Evolutionary conservation across 768 basidiomycete genomes (phyloP).

Genomic region (Tylopilus subfusipes): DNA sequence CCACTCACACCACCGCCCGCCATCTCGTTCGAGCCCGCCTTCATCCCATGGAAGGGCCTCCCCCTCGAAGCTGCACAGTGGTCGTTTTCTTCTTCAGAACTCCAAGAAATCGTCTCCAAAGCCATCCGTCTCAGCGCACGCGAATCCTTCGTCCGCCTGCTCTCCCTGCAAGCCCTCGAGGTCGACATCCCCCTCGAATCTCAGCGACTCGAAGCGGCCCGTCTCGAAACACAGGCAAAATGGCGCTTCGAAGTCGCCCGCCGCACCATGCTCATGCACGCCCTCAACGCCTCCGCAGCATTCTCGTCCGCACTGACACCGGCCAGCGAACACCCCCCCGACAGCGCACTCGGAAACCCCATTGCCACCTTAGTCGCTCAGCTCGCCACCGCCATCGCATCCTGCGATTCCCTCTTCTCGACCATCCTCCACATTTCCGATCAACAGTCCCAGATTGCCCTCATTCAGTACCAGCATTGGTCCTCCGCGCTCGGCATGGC

Average conservation of each 20-base stretch:
- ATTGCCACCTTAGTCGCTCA: slow-evolving; percentile 50
- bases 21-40: slow-evolving; percentile 53
- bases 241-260: slow-evolving; percentile 67
- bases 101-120: slow-evolving; percentile 68
- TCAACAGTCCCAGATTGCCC: slow-evolving; percentile 61
- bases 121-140: slow-evolving; percentile 67
- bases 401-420: slow-evolving; percentile 56
- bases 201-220: slow-evolving; percentile 51
- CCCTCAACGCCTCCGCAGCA: slow-evolving; percentile 37
- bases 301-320: not conserved
- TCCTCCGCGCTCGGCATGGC: slow-evolving; percentile 77
- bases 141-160: slow-evolving; percentile 68
- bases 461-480: slow-evolving; percentile 62
- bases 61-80: slow-evolving; percentile 69
- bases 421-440: slow-evolving; percentile 57
- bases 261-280: slow-evolving; percentile 68
- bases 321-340: not conserved
- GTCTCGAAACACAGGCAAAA: slow-evolving; percentile 54
- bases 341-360: slow-evolving; percentile 18
- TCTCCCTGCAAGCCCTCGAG: slow-evolving; percentile 62
- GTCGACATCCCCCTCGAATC: slow-evolving; percentile 55
- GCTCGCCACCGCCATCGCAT: slow-evolving; percentile 53
- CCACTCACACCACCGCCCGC: slow-evolving; percentile 46
- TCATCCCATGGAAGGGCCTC: slow-evolving; percentile 65
- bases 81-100: slow-evolving; percentile 48